Conservation (phyloP, 257 asterid genomes). For the Knoxia roxburghii region DNA sequence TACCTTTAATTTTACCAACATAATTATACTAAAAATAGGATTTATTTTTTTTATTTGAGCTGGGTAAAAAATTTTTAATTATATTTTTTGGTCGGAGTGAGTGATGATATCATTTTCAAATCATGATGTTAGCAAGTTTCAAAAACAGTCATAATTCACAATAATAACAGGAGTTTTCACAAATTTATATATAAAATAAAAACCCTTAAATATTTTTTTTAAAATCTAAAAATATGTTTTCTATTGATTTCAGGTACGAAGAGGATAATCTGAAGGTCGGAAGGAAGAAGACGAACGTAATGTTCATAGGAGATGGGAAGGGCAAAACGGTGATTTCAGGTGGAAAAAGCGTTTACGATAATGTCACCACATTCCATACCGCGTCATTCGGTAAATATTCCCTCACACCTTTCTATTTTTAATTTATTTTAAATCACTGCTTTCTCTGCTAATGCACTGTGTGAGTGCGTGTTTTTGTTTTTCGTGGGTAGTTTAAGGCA, state of each 20-base stretch:
- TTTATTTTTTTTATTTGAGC: background rate
- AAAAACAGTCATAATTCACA: too few species aligned
- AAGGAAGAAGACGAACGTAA: constrained; percentile 75
- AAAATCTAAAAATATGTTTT: background rate
- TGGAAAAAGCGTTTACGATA: constrained; percentile 53
- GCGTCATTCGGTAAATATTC: constrained; percentile 69
- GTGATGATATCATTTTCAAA: background rate
- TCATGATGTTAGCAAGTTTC: too few species aligned
- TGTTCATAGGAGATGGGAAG: constrained; percentile 93
- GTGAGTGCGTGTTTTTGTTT: too few species aligned
- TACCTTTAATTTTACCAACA: too few species aligned
- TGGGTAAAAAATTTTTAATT: background rate
- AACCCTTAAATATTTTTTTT: too few species aligned
- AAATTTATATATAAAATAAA: too few species aligned
- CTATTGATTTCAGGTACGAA: constrained; percentile 78
- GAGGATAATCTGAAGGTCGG: constrained; percentile 72
- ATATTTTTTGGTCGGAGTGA: background rate
- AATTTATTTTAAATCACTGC: too few species aligned
- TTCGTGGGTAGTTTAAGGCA: too few species aligned
- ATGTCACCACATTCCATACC: constrained; percentile 80
- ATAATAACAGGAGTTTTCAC: too few species aligned
- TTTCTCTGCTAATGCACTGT: background rate
- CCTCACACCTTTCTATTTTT: background rate
- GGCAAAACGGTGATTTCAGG: constrained; percentile 86
- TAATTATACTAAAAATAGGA: too few species aligned